phyloP scores from a whole-genome alignment of 257 asterid genomes.

The Solanum ossicruentum region DNA sequence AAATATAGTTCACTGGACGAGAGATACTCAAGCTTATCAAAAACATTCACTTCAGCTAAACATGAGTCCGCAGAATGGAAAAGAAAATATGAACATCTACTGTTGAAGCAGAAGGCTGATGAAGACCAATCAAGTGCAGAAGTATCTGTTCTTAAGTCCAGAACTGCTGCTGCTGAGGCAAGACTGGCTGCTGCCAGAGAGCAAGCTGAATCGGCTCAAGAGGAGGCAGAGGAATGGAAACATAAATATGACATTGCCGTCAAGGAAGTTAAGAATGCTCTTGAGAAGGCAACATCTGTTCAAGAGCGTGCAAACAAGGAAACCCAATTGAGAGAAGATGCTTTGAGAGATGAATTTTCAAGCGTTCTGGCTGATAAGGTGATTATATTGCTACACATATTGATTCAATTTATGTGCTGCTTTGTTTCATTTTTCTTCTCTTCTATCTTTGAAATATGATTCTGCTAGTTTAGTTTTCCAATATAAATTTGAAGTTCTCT shows the following conservation, averaged over 20 bases:
- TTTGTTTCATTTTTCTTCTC: background rate
- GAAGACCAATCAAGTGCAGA: slow-evolving; percentile 73
- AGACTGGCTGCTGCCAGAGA: slow-evolving; percentile 93
- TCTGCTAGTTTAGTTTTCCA: background rate
- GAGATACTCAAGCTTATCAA: slow-evolving; percentile 62
- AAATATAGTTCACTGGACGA: slow-evolving; percentile 76
- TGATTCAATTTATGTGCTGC: background rate
- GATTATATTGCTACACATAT: background rate
- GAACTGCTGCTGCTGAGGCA: slow-evolving; percentile 93
- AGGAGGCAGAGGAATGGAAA: slow-evolving; percentile 97
- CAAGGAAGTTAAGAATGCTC: slow-evolving; percentile 73
- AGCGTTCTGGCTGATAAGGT: slow-evolving; percentile 68
- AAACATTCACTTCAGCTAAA: slow-evolving; percentile 41
- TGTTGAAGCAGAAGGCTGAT: slow-evolving; percentile 61
- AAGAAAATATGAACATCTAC: slow-evolving; percentile 69
- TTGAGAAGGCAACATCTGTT: slow-evolving; percentile 79
- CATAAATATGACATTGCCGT: slow-evolving; percentile 82
- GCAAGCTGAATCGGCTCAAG: slow-evolving; percentile 80
- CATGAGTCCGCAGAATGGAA: slow-evolving; percentile 78
- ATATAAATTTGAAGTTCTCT: background rate
- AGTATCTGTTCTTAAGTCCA: slow-evolving; percentile 66
- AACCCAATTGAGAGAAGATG: slow-evolving; percentile 73
- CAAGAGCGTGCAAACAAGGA: slow-evolving; percentile 80
- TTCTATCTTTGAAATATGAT: background rate
- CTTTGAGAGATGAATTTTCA: slow-evolving; percentile 69